These are phyloP conservation scores for Verticillium alfalfae DNA, from an alignment of 2,329 filamentous ascomycete genomes.

Conservation along the genomic window DNA sequence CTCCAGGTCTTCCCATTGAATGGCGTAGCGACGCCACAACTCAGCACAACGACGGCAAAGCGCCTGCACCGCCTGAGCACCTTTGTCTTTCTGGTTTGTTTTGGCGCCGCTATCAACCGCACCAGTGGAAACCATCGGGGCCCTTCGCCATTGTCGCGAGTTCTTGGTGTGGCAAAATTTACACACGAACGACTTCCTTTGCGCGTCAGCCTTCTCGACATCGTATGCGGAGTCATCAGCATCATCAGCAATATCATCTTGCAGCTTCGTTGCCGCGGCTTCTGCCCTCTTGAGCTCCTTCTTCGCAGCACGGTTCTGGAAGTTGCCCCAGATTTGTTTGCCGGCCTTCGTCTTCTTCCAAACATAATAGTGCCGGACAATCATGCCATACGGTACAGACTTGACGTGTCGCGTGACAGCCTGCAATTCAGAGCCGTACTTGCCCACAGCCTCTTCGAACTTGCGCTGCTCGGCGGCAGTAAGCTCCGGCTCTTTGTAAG, in stretches of 20 bases:
- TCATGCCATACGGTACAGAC: slow-evolving; percentile 69
- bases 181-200: slow-evolving; percentile 83
- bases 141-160: slow-evolving; percentile 87
- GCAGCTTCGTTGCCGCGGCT: slow-evolving; percentile 66
- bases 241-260: slow-evolving; percentile 89
- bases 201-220: slow-evolving; percentile 70
- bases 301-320: slow-evolving; percentile 80
- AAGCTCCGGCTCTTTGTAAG: slow-evolving; percentile 80
- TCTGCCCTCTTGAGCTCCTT: slow-evolving; percentile 76
- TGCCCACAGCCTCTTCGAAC: slow-evolving; percentile 86
- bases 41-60: slow-evolving; percentile 87
- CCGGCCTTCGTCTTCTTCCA: slow-evolving; percentile 95
- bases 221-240: slow-evolving; percentile 96
- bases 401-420: slow-evolving; percentile 81
- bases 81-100: slow-evolving; percentile 71
- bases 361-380: slow-evolving; percentile 92
- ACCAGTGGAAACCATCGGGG: slow-evolving; percentile 64
- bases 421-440: slow-evolving; percentile 86
- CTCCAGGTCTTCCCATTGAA: slow-evolving; percentile 92
- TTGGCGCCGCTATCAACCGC: slow-evolving; percentile 62
- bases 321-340: slow-evolving; percentile 84
- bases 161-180: slow-evolving; percentile 81
- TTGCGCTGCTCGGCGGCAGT: slow-evolving; percentile 75
- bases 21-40: slow-evolving; percentile 91
- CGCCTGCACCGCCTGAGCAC: slow-evolving; percentile 67